Percentiles rank a stretch among this genome's conserved stretches.
Evolutionary conservation across 2,329 filamentous ascomycete species (phyloP).

Genomic region (Microsporum canis): DNA sequence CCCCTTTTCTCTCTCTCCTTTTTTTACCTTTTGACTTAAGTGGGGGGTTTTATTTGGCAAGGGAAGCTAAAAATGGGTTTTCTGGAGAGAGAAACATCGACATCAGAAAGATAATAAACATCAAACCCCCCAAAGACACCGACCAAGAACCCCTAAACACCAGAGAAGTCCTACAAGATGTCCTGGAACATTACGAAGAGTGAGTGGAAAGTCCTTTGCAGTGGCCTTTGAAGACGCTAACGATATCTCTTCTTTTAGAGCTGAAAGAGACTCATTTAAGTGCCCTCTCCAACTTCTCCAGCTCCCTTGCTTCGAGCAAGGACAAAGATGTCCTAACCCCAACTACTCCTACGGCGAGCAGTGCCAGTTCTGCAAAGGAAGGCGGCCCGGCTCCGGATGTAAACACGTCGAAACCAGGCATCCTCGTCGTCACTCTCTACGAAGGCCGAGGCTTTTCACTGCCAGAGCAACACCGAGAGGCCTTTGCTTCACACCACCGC

Average conservation of each 20-base stretch:
- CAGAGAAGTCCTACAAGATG: not conserved
- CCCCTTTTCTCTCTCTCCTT: not conserved
- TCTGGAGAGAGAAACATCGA: not conserved
- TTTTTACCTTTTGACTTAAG: not conserved
- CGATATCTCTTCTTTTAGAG: not conserved
- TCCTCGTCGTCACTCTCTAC: not conserved
- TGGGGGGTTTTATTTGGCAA: not conserved
- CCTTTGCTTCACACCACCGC: not conserved
- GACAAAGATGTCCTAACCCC: not conserved
- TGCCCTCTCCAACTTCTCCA: constrained; percentile 1
- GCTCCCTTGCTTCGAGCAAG: not conserved
- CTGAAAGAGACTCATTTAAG: constrained; percentile 2
- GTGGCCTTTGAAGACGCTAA: not conserved
- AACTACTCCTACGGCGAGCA: not conserved
- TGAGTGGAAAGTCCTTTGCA: not conserved
- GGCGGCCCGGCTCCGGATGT: not conserved
- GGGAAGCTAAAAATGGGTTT: not conserved
- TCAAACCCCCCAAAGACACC: not conserved
- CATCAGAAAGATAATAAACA: not conserved
- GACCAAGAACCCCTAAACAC: not conserved
- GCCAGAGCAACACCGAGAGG: not conserved
- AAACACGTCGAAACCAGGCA: not conserved
- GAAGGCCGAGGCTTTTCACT: not conserved
- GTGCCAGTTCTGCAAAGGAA: not conserved
- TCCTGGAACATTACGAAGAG: constrained; percentile 1